Evolutionary conservation across 1,139 yeast genomes (phyloP).

Genomic region (Sugiyamaella xylanicola): DNA sequence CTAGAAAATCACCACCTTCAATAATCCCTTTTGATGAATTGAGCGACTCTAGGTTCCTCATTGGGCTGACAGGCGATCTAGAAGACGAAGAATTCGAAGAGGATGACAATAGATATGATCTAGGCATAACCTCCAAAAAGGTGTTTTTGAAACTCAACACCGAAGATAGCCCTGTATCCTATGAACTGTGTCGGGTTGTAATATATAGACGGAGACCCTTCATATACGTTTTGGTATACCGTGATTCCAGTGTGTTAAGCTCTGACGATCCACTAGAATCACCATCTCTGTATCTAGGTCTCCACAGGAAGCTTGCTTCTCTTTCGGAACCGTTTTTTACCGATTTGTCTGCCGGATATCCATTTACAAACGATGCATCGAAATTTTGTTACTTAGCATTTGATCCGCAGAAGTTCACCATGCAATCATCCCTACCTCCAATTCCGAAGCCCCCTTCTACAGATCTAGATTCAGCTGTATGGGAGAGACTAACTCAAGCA

Average conservation of each 20-base stretch:
- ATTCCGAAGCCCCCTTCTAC: slow-evolving; percentile 32
- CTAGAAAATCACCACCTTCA: not conserved
- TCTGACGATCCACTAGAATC: slow-evolving; percentile 7
- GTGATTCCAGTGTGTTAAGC: slow-evolving; percentile 16
- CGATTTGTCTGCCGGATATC: slow-evolving; percentile 27
- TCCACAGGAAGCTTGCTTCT: slow-evolving; percentile 38
- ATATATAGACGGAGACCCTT: slow-evolving; percentile 37
- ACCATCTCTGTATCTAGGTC: slow-evolving; percentile 28
- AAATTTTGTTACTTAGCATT: slow-evolving; percentile 34
- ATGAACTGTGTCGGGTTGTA: slow-evolving; percentile 27
- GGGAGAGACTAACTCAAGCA: slow-evolving; percentile 23
- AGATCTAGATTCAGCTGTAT: slow-evolving; percentile 24
- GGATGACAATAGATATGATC: not conserved
- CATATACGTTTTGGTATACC: slow-evolving; percentile 33
- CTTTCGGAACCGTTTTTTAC: slow-evolving; percentile 36
- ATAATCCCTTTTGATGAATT: slow-evolving; percentile 29
- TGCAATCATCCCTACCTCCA: slow-evolving; percentile 35
- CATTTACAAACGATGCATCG: slow-evolving; percentile 19
- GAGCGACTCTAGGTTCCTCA: slow-evolving; percentile 32
- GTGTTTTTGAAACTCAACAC: slow-evolving; percentile 16
- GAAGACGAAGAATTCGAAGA: slow-evolving; percentile 27
- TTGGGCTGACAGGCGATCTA: slow-evolving; percentile 33
- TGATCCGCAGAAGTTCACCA: slow-evolving; percentile 26
- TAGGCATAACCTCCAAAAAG: slow-evolving; percentile 13
- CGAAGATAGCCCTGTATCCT: slow-evolving; percentile 1